These are phyloP conservation scores for Ceratocystis eucalypticola DNA, from an alignment of 2,329 filamentous ascomycete species.

Conservation along the genomic window DNA sequence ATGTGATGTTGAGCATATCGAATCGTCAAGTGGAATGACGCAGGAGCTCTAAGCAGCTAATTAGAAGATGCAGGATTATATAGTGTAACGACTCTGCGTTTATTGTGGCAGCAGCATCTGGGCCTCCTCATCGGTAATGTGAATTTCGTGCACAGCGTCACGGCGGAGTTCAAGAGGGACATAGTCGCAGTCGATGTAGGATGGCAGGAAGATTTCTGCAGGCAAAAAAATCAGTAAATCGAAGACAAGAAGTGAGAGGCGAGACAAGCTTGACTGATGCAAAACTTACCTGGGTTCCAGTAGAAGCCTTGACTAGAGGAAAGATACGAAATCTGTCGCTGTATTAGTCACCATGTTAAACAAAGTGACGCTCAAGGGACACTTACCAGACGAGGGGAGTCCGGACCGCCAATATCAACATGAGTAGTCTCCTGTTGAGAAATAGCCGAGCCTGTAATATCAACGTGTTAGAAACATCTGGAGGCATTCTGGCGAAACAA, in stretches of 20 bases:
- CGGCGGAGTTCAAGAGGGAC: constrained; percentile 60
- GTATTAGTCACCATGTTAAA: neutral
- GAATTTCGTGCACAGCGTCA: constrained; percentile 66
- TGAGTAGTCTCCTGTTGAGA: constrained; percentile 66
- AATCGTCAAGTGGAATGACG: neutral
- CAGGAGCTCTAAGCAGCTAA: neutral
- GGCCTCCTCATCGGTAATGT: constrained; percentile 63
- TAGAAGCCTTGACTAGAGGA: constrained; percentile 68
- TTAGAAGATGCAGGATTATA: neutral
- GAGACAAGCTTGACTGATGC: neutral
- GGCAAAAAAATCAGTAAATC: neutral
- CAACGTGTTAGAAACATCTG: constrained; percentile 19
- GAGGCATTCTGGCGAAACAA: neutral
- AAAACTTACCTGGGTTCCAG: constrained; percentile 58
- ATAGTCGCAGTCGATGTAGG: constrained; percentile 62
- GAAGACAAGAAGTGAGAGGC: neutral
- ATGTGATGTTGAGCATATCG: neutral
- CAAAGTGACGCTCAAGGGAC: constrained; percentile 23
- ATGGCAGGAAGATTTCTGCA: constrained; percentile 66
- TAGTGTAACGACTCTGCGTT: constrained; percentile 18
- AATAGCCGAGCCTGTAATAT: constrained; percentile 49
- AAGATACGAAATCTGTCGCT: constrained; percentile 58
- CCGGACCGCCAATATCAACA: constrained; percentile 61
- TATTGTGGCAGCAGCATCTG: constrained; percentile 53
- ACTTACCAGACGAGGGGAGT: constrained; percentile 60